phyloP scores from a whole-genome alignment of 108 stramenopile species.

The Fistulifera pelliculosa region DNA sequence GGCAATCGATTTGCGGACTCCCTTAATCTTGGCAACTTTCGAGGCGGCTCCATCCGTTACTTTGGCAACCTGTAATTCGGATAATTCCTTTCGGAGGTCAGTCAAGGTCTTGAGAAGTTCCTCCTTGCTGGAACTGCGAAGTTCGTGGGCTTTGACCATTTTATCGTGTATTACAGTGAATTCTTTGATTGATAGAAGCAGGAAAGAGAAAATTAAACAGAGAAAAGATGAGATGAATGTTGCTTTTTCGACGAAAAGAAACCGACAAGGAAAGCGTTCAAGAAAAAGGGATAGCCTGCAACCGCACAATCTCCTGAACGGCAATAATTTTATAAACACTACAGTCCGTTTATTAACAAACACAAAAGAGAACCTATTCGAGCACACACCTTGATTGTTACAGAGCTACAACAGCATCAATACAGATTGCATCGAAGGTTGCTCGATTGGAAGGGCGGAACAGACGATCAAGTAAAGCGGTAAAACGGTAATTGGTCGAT shows the following conservation, averaged over 20 bases:
- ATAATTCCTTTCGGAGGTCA: slow-evolving; percentile 90
- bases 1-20: slow-evolving; percentile 95
- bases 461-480: too few relatives aligned
- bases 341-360: too few relatives aligned
- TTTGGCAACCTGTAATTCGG: slow-evolving; percentile 93
- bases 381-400: too few relatives aligned
- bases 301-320: too few relatives aligned
- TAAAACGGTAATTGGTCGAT: too few relatives aligned
- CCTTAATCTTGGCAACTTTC: slow-evolving; percentile 98
- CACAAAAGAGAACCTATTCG: too few relatives aligned
- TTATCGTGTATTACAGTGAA: slow-evolving; percentile 19
- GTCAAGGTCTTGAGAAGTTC: slow-evolving; percentile 92
- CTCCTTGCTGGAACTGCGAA: slow-evolving; percentile 85
- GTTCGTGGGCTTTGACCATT: slow-evolving; percentile 94
- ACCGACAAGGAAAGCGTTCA: too few relatives aligned
- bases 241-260: not conserved
- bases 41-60: slow-evolving; percentile 96
- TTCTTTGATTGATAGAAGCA: not conserved
- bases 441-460: too few relatives aligned
- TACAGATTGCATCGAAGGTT: too few relatives aligned
- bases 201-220: not conserved
- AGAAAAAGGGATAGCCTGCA: too few relatives aligned
- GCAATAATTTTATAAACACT: too few relatives aligned
- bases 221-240: not conserved
- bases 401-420: too few relatives aligned